These are phyloP conservation scores for Fennellomyces sp. DNA, from an alignment of 371 early-diverging fungal genomes.

Conservation along the genomic window DNA sequence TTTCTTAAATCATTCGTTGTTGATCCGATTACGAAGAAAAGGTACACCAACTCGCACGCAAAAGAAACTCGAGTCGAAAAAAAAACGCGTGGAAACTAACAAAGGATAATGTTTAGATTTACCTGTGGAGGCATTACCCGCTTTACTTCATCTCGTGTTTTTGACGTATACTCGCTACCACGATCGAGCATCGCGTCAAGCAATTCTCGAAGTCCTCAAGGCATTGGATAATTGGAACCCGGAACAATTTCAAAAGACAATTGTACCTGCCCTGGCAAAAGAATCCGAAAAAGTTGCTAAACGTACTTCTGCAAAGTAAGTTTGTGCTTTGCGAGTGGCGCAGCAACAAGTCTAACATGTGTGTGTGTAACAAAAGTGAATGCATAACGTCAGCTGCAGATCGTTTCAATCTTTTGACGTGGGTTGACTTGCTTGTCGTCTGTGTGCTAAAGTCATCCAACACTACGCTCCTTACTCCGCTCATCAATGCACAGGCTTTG, in stretches of 20 bases:
- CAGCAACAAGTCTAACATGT: constrained; percentile 4
- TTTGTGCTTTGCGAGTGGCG: constrained; percentile 38
- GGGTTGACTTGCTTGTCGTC: constrained; percentile 55
- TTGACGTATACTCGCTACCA: constrained; percentile 67
- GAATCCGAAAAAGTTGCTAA: constrained; percentile 58
- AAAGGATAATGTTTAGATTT: constrained; percentile 43
- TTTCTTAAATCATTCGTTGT: constrained; percentile 55
- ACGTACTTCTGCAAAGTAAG: constrained; percentile 48
- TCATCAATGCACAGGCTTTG: constrained; percentile 57
- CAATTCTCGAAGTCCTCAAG: constrained; percentile 60
- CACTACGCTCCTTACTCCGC: constrained; percentile 22
- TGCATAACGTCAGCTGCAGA: constrained; percentile 55
- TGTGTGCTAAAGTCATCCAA: constrained; percentile 33
- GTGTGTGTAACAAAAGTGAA: constrained; percentile 24
- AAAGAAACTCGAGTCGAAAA: neutral
- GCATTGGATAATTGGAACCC: constrained; percentile 67
- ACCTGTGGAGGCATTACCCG: constrained; percentile 56
- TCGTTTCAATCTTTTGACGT: constrained; percentile 63
- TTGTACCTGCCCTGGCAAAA: constrained; percentile 53
- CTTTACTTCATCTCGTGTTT: constrained; percentile 55
- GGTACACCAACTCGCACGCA: no score
- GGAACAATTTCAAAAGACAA: constrained; percentile 52
- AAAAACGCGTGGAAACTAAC: neutral
- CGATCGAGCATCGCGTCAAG: constrained; percentile 62
- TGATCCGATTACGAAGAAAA: constrained; percentile 63